Evolutionary conservation across 2,329 filamentous ascomycete species (phyloP).

Genomic region (Onygenales sp.): DNA sequence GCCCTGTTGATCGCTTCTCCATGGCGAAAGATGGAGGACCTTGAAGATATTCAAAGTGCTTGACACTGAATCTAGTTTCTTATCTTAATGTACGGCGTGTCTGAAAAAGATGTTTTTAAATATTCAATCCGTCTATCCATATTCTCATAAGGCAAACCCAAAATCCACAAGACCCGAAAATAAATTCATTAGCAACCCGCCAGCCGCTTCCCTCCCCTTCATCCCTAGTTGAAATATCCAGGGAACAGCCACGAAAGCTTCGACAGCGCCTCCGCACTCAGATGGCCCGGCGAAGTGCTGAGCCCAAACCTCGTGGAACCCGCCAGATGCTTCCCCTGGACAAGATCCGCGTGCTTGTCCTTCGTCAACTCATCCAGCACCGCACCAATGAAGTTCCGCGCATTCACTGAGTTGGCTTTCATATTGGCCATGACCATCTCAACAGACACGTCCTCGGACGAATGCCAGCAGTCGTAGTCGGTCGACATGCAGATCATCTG

Average conservation of each 20-base stretch:
- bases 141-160: too few species aligned
- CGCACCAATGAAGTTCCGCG: conserved; percentile 70
- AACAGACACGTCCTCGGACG: conserved; percentile 69
- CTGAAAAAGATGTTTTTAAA: too few species aligned
- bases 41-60: too few species aligned
- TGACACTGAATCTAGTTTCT: too few species aligned
- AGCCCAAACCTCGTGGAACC: conserved; percentile 69
- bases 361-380: conserved; percentile 79
- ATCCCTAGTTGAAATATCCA: conserved; percentile 51
- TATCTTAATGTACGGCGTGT: too few species aligned
- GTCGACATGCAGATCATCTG: conserved; percentile 99
- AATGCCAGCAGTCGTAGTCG: conserved; percentile 97
- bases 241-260: conserved; percentile 83
- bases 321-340: conserved; percentile 72
- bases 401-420: conserved; percentile 85
- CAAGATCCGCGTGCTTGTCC: conserved; percentile 64
- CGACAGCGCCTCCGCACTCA: conserved; percentile 64
- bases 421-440: conserved; percentile 97
- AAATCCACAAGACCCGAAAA: too few species aligned
- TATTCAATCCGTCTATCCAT: too few species aligned
- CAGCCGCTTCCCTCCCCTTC: not conserved
- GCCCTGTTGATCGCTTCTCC: too few species aligned
- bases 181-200: too few species aligned
- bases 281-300: conserved; percentile 71
- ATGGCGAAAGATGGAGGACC: too few species aligned